phyloP scores from a whole-genome alignment of 2,329 filamentous ascomycete species.

The Tolypocladium tropicale region DNA sequence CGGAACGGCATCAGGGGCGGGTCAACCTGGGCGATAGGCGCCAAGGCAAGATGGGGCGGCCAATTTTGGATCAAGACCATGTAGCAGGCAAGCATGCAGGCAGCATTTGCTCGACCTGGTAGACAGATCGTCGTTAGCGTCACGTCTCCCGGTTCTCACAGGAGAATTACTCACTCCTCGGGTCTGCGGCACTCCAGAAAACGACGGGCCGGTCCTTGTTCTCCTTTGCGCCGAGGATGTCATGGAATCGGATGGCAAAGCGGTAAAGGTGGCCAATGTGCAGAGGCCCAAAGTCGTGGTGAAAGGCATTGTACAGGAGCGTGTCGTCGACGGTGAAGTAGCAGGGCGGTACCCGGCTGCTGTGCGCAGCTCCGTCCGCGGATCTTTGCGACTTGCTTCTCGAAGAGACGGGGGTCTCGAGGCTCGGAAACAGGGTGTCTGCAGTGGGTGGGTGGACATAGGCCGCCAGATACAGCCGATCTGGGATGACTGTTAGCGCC shows the following conservation, averaged over 20 bases:
- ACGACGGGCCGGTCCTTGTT: slow-evolving; percentile 87
- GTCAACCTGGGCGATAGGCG: slow-evolving; percentile 92
- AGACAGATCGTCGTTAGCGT: not conserved
- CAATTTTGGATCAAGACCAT: slow-evolving; percentile 98
- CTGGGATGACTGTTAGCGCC: slow-evolving; percentile 37
- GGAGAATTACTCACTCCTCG: slow-evolving; percentile 57
- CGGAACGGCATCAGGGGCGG: slow-evolving; percentile 98
- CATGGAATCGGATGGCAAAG: slow-evolving; percentile 91
- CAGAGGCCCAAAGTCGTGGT: slow-evolving; percentile 94
- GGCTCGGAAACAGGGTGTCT: slow-evolving; percentile 80
- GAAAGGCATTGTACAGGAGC: slow-evolving; percentile 94
- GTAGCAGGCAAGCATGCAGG: slow-evolving; percentile 91
- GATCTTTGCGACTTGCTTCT: slow-evolving; percentile 42
- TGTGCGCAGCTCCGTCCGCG: slow-evolving; percentile 42
- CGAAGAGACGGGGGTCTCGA: slow-evolving; percentile 50
- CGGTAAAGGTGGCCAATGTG: slow-evolving; percentile 96
- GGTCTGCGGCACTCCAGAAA: slow-evolving; percentile 90
- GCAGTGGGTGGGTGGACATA: slow-evolving; percentile 75
- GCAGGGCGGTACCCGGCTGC: slow-evolving; percentile 50
- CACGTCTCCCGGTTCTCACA: not conserved
- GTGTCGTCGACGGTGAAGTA: slow-evolving; percentile 94
- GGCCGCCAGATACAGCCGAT: slow-evolving; percentile 88
- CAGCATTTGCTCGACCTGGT: slow-evolving; percentile 78
- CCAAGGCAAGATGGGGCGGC: slow-evolving; percentile 90
- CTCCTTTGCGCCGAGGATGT: slow-evolving; percentile 82